These are phyloP conservation scores for Scleroderma bovista DNA, from an alignment of 768 basidiomycete genomes.

Conservation along the genomic window DNA sequence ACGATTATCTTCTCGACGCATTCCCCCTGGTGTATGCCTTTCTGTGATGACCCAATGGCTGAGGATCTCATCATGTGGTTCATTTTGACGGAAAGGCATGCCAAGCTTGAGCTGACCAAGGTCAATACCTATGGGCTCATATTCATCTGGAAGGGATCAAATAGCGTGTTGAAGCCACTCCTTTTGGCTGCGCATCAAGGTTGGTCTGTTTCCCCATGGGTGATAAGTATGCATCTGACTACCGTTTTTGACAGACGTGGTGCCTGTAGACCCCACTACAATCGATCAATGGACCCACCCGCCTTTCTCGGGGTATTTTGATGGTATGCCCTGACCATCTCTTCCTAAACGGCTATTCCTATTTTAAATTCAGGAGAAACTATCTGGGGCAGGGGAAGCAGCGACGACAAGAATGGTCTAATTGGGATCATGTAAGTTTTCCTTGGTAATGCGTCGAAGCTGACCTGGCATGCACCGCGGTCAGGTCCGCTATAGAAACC, in stretches of 20 bases:
- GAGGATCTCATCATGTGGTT: not conserved
- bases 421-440: conserved; percentile 53
- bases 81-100: too few relatives aligned
- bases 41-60: not conserved
- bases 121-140: conserved; percentile 61
- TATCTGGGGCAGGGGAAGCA: conserved; percentile 49
- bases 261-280: conserved; percentile 56
- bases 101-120: conserved; percentile 45
- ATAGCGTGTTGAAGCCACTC: conserved; percentile 47
- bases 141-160: conserved; percentile 51
- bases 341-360: too few relatives aligned
- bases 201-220: conserved; percentile 14
- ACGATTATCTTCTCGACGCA: conserved; percentile 47
- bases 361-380: not conserved
- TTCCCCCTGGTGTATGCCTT: conserved; percentile 55
- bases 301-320: conserved; percentile 59
- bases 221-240: not conserved
- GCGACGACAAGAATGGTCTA: conserved; percentile 63
- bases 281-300: conserved; percentile 53
- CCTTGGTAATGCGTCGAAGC: not conserved
- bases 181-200: conserved; percentile 52
- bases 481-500: conserved; percentile 57
- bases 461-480: not conserved
- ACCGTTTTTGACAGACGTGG: too few relatives aligned
- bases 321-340: conserved; percentile 32